A percentile compares a stretch with the other conserved stretches of the same genome.
Conservation (phyloP, 495 filamentous ascomycete genomes). For the Gamarada debralockiae region DNA sequence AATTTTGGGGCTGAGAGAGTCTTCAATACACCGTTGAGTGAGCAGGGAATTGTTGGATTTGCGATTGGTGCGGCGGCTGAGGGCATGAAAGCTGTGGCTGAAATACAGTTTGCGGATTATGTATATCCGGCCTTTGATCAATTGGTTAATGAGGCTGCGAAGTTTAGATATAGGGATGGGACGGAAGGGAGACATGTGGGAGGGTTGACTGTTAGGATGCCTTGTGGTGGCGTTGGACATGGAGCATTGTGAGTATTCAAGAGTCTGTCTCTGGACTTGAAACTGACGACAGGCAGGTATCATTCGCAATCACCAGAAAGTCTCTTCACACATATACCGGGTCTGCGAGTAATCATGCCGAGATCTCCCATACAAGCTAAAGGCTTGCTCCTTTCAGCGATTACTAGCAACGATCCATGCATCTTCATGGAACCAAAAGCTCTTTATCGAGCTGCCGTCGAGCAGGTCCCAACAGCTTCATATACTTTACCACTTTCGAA, state of each 20-base stretch:
- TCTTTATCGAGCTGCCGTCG: conserved; percentile 89
- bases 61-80: conserved; percentile 86
- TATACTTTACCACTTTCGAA: conserved; percentile 86
- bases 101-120: conserved; percentile 98
- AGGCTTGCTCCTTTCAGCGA: conserved; percentile 79
- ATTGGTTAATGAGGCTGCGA: conserved; percentile 94
- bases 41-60: conserved; percentile 94
- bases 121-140: conserved; percentile 97
- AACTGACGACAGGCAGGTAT: conserved; percentile 47
- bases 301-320: conserved; percentile 93
- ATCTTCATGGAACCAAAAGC: conserved; percentile 98
- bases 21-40: conserved; percentile 93
- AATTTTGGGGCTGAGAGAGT: conserved; percentile 86
- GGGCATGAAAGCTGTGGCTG: conserved; percentile 90
- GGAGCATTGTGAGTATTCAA: conserved; percentile 66
- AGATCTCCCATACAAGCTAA: conserved; percentile 90
- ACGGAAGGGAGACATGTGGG: conserved; percentile 62
- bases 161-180: conserved; percentile 86
- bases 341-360: conserved; percentile 84
- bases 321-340: conserved; percentile 89
- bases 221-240: conserved; percentile 91
- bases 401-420: conserved; percentile 81
- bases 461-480: conserved; percentile 81
- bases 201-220: conserved; percentile 90
- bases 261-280: background rate